Evolutionary conservation across 345 rosid species (phyloP), one percentile per base, ranked within the genome.

Genomic region (Camelina neglecta): DNA sequence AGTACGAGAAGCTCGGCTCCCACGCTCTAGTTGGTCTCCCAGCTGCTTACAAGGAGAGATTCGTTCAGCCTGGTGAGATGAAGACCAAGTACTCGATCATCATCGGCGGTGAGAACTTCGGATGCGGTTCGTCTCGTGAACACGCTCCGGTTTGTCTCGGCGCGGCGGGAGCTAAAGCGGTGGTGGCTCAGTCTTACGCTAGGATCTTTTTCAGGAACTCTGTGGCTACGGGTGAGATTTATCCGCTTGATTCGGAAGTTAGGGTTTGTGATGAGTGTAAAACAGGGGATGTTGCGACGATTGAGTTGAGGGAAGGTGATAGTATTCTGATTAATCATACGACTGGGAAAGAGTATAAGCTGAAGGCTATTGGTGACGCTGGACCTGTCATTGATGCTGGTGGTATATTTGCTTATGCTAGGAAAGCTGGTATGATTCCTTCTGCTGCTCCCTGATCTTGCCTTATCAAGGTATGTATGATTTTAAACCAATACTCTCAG

Each of bases 71-170:
- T 0, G 63, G 78, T 8, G 84, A 87, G 71, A 79, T 62, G 57
- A 92, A 91, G 65, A 85, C 96, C 1, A 85, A 83, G 64, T 93
- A 87, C 84, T 48, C 89, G 0, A 90, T 93, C 62, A 75, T 93
- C 26, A 84, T 93, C 48, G 97, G 78, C 0, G 98, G 97, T 2
- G 94, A 84, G n/a, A 93, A 93, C 72, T 93, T 93, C 39, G 97
- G 98, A 13, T 93, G 98, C 57, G 98, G 97, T 0, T 93, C 98
- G 4, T 93, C 98, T 0, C 85, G 98, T 18, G 98, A 93, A 81
- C 98, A 91, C 73, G 98, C 97, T 4, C 98, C 98, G 10, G 97
- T 93, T 26, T 93, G 97, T 8, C 75, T 93, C 0, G 98, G 98
- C 0, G 98, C 98, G 3, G 94, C 98, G 3, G 98, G 98, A 41